A percentile compares a stretch with the other conserved stretches of the same genome.
These are phyloP conservation scores for Nigrospora osmanthi DNA, from an alignment of 2,329 filamentous ascomycete genomes.

Conservation along the genomic window DNA sequence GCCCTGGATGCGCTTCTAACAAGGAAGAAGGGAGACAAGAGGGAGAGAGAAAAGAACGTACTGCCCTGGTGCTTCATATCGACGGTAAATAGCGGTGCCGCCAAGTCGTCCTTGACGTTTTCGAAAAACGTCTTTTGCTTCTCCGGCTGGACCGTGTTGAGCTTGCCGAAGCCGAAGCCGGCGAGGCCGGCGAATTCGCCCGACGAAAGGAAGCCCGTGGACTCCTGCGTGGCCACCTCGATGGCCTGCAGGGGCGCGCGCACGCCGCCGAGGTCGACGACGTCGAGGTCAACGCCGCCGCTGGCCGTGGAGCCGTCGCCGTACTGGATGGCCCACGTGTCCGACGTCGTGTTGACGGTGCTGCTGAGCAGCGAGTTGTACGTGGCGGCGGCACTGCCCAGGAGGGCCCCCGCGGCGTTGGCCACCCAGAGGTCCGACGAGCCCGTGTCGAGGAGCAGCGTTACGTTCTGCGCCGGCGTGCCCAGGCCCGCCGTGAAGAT, in stretches of 20 bases:
- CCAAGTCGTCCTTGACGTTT: slow-evolving; percentile 21
- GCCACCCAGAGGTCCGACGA: slow-evolving; percentile 42
- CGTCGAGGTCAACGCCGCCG: slow-evolving; percentile 35
- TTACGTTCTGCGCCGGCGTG: slow-evolving; percentile 31
- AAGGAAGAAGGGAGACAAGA: too few species aligned
- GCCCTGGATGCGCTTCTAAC: too few species aligned
- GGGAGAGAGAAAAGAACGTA: not conserved
- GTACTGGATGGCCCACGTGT: slow-evolving; percentile 33
- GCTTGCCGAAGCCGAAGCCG: slow-evolving; percentile 31
- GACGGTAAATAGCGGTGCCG: slow-evolving; percentile 47
- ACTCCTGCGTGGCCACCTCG: slow-evolving; percentile 32
- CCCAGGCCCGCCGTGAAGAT: slow-evolving; percentile 22
- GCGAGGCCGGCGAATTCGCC: slow-evolving; percentile 31
- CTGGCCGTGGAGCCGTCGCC: slow-evolving; percentile 32
- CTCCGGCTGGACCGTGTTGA: slow-evolving; percentile 33
- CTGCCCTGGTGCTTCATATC: slow-evolving; percentile 25
- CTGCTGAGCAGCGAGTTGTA: slow-evolving; percentile 31
- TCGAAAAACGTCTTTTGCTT: slow-evolving; percentile 36
- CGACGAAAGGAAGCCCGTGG: slow-evolving; percentile 27
- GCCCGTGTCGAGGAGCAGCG: slow-evolving; percentile 37
- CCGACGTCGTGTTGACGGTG: slow-evolving; percentile 26
- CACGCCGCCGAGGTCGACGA: slow-evolving; percentile 31
- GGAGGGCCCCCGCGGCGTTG: slow-evolving; percentile 22
- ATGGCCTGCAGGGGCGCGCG: slow-evolving; percentile 31
- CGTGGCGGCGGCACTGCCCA: slow-evolving; percentile 13